phyloP scores from a whole-genome alignment of 2,329 filamentous ascomycete species.

The Penicillium sp. region DNA sequence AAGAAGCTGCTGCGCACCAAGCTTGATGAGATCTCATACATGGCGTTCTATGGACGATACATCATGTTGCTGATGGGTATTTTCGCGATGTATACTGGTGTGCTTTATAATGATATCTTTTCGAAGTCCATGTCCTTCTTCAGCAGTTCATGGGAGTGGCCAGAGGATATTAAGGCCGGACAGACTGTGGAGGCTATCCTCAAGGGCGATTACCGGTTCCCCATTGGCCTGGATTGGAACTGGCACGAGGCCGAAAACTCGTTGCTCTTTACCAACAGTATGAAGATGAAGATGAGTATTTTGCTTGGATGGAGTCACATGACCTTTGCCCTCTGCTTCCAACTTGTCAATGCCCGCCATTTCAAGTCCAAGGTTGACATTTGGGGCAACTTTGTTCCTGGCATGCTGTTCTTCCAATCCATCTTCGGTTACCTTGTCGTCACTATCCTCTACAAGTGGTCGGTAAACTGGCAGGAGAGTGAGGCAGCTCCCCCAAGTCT shows the following conservation, averaged over 20 bases:
- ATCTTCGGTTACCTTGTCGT: conserved; percentile 97
- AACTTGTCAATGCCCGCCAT: conserved; percentile 88
- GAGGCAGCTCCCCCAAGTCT: conserved; percentile 75
- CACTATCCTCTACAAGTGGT: conserved; percentile 97
- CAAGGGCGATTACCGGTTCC: conserved; percentile 78
- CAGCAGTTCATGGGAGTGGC: conserved; percentile 85
- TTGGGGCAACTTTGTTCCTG: conserved; percentile 94
- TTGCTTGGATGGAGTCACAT: conserved; percentile 86
- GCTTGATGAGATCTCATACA: conserved; percentile 93
- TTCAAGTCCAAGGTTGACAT: conserved; percentile 96
- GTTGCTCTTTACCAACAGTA: conserved; percentile 93
- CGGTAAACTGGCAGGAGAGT: conserved; percentile 74
- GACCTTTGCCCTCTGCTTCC: conserved; percentile 94
- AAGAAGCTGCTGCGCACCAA: conserved; percentile 79
- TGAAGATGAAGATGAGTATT: conserved; percentile 99
- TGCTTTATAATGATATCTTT: conserved; percentile 97
- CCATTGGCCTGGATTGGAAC: conserved; percentile 91
- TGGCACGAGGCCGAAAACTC: conserved; percentile 98
- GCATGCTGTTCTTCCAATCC: conserved; percentile 99
- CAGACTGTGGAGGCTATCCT: conserved; percentile 66
- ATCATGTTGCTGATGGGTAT: conserved; percentile 98
- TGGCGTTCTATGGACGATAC: conserved; percentile 98
- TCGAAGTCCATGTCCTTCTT: conserved; percentile 90
- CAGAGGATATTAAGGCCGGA: conserved; percentile 65
- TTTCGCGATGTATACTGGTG: conserved; percentile 94